Conservation (phyloP, 306 rosid species). For the Boehmeria nivea region DNA sequence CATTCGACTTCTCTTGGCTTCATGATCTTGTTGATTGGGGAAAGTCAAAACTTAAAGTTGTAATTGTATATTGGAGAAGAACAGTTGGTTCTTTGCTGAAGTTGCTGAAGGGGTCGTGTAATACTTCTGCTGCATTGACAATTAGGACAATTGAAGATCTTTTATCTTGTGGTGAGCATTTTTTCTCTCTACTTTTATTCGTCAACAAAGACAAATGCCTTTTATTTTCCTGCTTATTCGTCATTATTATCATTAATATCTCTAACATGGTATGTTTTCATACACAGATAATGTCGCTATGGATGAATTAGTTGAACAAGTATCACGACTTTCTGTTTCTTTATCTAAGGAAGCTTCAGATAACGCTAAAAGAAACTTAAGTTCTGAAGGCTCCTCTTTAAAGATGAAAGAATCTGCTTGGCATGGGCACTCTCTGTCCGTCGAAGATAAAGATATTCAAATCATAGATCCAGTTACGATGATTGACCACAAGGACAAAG, state of each 20-base stretch:
- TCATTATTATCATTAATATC: conserved; percentile 17
- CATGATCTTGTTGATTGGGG: conserved; percentile 84
- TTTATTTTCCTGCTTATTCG: conserved; percentile 5
- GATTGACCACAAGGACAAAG: conserved; percentile 22
- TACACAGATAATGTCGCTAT: conserved; percentile 48
- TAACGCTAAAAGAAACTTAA: conserved; percentile 28
- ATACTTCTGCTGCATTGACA: conserved; percentile 35
- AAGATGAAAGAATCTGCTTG: conserved; percentile 31
- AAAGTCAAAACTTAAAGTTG: conserved; percentile 82
- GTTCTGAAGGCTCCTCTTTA: conserved; percentile 34
- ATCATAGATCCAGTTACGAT: conserved; percentile 28
- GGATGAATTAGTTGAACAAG: conserved; percentile 68
- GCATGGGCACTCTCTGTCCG: conserved; percentile 31
- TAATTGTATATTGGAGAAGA: conserved; percentile 78
- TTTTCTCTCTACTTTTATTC: conserved; percentile 4
- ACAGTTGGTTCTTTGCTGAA: conserved; percentile 55
- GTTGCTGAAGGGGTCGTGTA: conserved; percentile 47
- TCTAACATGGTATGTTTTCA: conserved; percentile 26
- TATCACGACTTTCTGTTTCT: conserved; percentile 55
- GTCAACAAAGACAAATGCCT: background rate
- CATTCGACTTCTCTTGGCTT: conserved; percentile 62
- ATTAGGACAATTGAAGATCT: conserved; percentile 62
- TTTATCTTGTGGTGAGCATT: conserved; percentile 57
- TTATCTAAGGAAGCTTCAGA: conserved; percentile 49
- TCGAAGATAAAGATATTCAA: conserved; percentile 34